Conservation (phyloP, 2,329 filamentous ascomycete genomes). For the Aspergillus candidus region DNA sequence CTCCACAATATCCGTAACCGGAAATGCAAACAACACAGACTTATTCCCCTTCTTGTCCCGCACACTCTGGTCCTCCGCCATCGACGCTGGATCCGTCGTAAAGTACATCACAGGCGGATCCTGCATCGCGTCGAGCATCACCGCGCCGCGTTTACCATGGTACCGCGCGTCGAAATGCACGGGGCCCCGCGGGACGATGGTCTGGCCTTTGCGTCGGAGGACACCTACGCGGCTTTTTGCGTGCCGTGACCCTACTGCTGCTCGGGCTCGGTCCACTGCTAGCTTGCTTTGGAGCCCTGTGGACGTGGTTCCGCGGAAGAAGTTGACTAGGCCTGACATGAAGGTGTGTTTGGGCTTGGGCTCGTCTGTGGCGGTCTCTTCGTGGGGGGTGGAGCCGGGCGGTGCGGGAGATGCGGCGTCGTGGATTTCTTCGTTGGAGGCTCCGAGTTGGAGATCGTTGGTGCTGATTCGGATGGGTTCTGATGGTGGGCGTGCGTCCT, state of each 20-base stretch:
- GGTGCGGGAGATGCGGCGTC: constrained; percentile 48
- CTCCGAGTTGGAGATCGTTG: constrained; percentile 53
- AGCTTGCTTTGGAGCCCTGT: constrained; percentile 67
- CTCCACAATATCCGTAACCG: constrained; percentile 64
- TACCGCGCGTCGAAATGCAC: constrained; percentile 59
- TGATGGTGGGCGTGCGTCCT: constrained; percentile 40
- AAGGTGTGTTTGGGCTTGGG: constrained; percentile 29
- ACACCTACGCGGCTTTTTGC: constrained; percentile 69
- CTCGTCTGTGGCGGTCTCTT: neutral
- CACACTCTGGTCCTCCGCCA: constrained; percentile 34
- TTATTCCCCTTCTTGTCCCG: constrained; percentile 44
- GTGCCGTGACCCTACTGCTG: constrained; percentile 52
- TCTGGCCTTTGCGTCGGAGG: constrained; percentile 45
- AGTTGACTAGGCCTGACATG: constrained; percentile 49
- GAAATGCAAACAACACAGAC: constrained; percentile 60
- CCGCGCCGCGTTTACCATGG: too few species aligned
- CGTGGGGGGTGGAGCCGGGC: constrained; percentile 37
- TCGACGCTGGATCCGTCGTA: constrained; percentile 41
- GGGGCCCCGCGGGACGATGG: constrained; percentile 52
- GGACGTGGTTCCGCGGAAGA: constrained; percentile 65
- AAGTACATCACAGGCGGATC: constrained; percentile 32
- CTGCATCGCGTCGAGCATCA: too few species aligned
- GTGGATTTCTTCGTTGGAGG: constrained; percentile 60
- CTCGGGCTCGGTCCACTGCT: constrained; percentile 64
- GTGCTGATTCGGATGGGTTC: constrained; percentile 48